Conservation (phyloP, 1,284 basidiomycete species). For the Cutaneotrichosporon daszewskae region DNA sequence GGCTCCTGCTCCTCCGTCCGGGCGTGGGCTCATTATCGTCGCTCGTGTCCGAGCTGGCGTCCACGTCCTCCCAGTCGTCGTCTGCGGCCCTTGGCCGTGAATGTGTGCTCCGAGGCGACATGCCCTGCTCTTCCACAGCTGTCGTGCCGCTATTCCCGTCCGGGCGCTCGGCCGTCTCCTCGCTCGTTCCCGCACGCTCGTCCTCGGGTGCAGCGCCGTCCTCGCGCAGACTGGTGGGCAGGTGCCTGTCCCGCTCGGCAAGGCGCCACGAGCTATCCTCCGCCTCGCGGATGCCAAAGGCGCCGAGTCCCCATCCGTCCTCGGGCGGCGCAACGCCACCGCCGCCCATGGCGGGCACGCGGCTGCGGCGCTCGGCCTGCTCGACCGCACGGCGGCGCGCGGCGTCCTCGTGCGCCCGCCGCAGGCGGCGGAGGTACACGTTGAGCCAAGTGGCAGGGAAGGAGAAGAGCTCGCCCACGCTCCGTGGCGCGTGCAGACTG, state of each 20-base stretch:
- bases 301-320: constrained; percentile 61
- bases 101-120: too few relatives aligned
- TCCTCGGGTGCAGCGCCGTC: constrained; percentile 47
- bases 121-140: neutral
- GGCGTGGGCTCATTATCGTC: neutral
- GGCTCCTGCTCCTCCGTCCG: neutral
- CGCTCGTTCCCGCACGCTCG: neutral
- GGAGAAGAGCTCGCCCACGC: constrained; percentile 31
- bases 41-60: constrained; percentile 1
- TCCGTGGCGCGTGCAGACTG: constrained; percentile 34
- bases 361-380: constrained; percentile 34
- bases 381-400: constrained; percentile 38
- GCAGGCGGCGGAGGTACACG: constrained; percentile 40
- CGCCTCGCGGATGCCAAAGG: constrained; percentile 57
- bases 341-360: constrained; percentile 27
- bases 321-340: constrained; percentile 26
- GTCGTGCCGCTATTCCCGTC: neutral
- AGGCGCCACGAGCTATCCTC: constrained; percentile 41
- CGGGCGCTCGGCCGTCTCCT: neutral
- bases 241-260: constrained; percentile 34
- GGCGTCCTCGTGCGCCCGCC: constrained; percentile 45
- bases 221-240: constrained; percentile 47
- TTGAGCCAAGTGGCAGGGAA: constrained; percentile 42
- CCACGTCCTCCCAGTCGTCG: constrained; percentile 11
- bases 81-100: too few relatives aligned